Percentiles rank a stretch among this genome's conserved stretches.
Evolutionary conservation across 1,139 yeast genomes (phyloP).

Genomic region (Scheffersomyces quercinus): DNA sequence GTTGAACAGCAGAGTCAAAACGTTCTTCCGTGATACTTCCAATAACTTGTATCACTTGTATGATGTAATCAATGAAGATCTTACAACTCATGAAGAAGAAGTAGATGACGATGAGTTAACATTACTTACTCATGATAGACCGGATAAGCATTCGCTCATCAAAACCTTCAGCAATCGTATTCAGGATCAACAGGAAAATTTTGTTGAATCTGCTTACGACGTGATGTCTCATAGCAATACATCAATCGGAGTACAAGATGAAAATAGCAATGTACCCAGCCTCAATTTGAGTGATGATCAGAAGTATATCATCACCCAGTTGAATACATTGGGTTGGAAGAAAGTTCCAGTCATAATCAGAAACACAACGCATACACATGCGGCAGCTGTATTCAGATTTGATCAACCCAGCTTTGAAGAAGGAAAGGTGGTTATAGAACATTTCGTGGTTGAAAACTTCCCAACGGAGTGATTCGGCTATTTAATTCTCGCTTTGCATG

Average conservation of each 20-base stretch:
- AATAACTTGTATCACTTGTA: constrained; percentile 35
- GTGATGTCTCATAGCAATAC: constrained; percentile 33
- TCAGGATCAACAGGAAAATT: constrained; percentile 13
- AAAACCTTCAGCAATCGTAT: neutral
- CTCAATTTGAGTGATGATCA: constrained; percentile 47
- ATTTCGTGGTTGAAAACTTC: constrained; percentile 53
- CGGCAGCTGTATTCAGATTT: constrained; percentile 75
- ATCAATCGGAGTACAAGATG: neutral
- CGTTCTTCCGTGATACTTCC: constrained; percentile 29
- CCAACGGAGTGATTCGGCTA: constrained; percentile 7
- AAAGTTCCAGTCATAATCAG: constrained; percentile 73
- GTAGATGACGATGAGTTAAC: constrained; percentile 2
- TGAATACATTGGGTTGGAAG: constrained; percentile 64
- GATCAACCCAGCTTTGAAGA: constrained; percentile 56
- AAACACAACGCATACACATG: constrained; percentile 67
- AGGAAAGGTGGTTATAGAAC: constrained; percentile 67
- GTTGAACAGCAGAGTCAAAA: constrained; percentile 33
- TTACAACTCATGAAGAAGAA: constrained; percentile 5
- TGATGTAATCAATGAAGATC: constrained; percentile 12
- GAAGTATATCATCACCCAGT: constrained; percentile 49
- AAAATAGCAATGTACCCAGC: constrained; percentile 24
- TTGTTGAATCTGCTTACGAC: constrained; percentile 61
- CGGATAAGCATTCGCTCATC: constrained; percentile 2
- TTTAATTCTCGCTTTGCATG: neutral
- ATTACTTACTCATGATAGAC: neutral